These are phyloP conservation scores for Vitis amurensis DNA, from an alignment of 164 flowering plant species.

Conservation along the genomic window DNA sequence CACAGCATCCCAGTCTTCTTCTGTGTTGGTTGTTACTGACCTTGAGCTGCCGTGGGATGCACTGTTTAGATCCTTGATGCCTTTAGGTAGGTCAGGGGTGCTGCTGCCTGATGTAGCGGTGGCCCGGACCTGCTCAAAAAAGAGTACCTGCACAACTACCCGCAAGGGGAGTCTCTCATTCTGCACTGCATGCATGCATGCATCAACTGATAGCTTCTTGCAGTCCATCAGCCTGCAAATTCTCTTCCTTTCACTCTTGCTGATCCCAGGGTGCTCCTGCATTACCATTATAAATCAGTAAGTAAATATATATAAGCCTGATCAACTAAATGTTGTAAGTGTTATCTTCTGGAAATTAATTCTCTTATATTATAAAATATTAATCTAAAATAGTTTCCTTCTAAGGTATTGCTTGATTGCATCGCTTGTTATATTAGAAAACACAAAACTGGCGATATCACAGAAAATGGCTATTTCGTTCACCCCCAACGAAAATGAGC, in stretches of 20 bases:
- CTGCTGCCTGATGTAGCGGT: conserved; percentile 51
- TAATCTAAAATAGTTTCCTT: too few species aligned
- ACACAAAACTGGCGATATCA: too few species aligned
- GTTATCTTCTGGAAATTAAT: too few species aligned
- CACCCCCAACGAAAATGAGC: too few species aligned
- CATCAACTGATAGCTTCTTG: conserved; percentile 88
- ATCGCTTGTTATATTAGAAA: too few species aligned
- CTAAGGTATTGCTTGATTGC: too few species aligned
- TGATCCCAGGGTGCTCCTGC: conserved; percentile 82
- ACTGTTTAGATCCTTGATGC: conserved; percentile 42
- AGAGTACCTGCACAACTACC: conserved; percentile 90
- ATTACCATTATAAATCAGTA: not conserved
- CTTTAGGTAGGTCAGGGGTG: conserved; percentile 59
- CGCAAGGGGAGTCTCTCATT: conserved; percentile 91
- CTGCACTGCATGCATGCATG: conserved; percentile 92
- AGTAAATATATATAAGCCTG: too few species aligned
- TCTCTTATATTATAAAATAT: too few species aligned
- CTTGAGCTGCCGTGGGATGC: conserved; percentile 61
- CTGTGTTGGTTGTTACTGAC: conserved; percentile 57
- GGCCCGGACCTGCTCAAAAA: conserved; percentile 86
- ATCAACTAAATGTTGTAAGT: not conserved
- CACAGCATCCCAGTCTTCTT: conserved; percentile 69
- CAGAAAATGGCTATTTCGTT: too few species aligned
- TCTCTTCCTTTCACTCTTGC: conserved; percentile 82
- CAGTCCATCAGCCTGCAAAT: conserved; percentile 94